Conservation (phyloP, 1,139 yeast genomes). For the Candida neerlandica region DNA sequence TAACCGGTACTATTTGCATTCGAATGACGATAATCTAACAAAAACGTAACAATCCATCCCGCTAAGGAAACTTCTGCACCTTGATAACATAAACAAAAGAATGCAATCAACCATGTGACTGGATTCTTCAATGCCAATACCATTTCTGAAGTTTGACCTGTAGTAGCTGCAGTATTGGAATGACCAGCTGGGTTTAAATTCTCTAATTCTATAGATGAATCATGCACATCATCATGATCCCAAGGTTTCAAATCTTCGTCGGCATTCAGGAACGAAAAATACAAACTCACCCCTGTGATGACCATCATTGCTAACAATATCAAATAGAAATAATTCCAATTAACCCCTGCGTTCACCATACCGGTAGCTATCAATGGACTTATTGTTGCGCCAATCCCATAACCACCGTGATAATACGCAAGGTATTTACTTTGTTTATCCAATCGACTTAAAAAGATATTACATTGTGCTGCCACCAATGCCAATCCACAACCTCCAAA, state of each 20-base stretch:
- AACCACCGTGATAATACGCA: slow-evolving; percentile 59
- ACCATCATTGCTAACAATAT: slow-evolving; percentile 46
- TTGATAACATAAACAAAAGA: slow-evolving; percentile 61
- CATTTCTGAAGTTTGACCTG: slow-evolving; percentile 16
- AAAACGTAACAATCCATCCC: slow-evolving; percentile 71
- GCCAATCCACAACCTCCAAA: slow-evolving; percentile 66
- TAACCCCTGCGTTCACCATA: slow-evolving; percentile 47
- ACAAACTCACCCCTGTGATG: slow-evolving; percentile 26
- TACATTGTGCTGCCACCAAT: slow-evolving; percentile 55
- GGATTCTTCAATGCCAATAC: slow-evolving; percentile 39
- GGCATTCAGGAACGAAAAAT: slow-evolving; percentile 43
- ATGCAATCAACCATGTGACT: slow-evolving; percentile 57
- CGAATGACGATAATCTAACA: slow-evolving; percentile 58
- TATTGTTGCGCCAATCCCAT: slow-evolving; percentile 66
- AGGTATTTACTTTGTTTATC: slow-evolving; percentile 51
- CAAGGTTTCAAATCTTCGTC: slow-evolving; percentile 44
- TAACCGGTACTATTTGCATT: slow-evolving; percentile 52
- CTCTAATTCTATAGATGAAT: slow-evolving; percentile 7
- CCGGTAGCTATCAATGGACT: slow-evolving; percentile 62
- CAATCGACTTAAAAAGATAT: slow-evolving; percentile 56
- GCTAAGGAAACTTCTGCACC: slow-evolving; percentile 72
- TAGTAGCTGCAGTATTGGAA: background rate
- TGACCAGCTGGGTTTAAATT: slow-evolving; percentile 2
- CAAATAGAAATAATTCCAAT: slow-evolving; percentile 58
- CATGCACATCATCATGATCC: slow-evolving; percentile 26